Evolutionary conservation across 345 rosid genomes (phyloP).

Genomic region (Eucalyptus albens): DNA sequence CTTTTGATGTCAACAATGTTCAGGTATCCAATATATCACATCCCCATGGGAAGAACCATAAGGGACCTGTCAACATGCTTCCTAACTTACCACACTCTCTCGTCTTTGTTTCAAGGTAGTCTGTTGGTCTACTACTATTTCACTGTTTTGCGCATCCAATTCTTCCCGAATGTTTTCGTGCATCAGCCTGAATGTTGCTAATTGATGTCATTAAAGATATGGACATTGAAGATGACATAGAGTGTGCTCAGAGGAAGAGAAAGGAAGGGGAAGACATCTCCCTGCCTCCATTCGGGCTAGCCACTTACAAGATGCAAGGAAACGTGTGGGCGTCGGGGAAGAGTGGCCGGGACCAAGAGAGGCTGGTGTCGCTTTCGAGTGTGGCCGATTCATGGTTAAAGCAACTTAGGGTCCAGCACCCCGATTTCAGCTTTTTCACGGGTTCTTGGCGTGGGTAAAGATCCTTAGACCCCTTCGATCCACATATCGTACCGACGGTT

Average conservation of each 20-base stretch:
- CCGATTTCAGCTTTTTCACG: conserved; percentile 85
- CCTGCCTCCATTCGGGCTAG: conserved; percentile 83
- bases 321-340: conserved; percentile 81
- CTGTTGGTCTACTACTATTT: not conserved
- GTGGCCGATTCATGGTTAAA: conserved; percentile 99
- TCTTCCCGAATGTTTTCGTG: not conserved
- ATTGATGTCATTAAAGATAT: conserved; percentile 24
- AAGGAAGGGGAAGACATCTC: conserved; percentile 58
- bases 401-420: conserved; percentile 94
- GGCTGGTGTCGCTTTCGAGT: conserved; percentile 65
- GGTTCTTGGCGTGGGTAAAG: conserved; percentile 59
- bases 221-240: conserved; percentile 60
- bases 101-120: conserved; percentile 92
- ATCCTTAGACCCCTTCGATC: not conserved
- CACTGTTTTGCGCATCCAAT: not conserved
- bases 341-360: conserved; percentile 68
- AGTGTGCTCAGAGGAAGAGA: conserved; percentile 21
- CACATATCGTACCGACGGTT: not conserved
- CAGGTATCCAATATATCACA: conserved; percentile 97
- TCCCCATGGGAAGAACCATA: conserved; percentile 98
- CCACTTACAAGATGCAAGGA: conserved; percentile 99
- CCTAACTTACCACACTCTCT: conserved; percentile 93
- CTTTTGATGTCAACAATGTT: not conserved
- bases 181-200: not conserved
- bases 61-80: conserved; percentile 95